A percentile compares a stretch with the other conserved stretches of the same genome.
phyloP scores from a whole-genome alignment of 164 flowering plant species.

The Houttuynia cordata region DNA sequence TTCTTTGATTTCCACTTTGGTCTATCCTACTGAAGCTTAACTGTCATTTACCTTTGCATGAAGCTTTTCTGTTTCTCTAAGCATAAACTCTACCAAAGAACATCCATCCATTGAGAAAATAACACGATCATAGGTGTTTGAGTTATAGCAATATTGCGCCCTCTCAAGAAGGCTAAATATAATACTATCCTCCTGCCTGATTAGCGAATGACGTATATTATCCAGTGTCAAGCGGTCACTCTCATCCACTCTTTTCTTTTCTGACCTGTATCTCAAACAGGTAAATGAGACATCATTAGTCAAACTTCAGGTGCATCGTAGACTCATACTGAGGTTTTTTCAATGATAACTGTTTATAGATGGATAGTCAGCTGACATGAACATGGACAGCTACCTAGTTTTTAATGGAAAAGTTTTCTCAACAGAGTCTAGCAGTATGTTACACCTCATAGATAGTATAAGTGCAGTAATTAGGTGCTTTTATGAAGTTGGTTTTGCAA shows the following conservation, averaged over 20 bases:
- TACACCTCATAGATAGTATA: too few species aligned
- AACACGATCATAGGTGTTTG: constrained; percentile 52
- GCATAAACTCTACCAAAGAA: constrained; percentile 71
- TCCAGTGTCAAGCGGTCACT: constrained; percentile 72
- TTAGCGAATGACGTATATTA: constrained; percentile 56
- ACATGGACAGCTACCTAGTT: background rate
- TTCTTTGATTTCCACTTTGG: background rate
- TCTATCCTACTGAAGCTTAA: background rate
- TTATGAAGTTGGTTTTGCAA: too few species aligned
- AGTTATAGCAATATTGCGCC: constrained; percentile 67
- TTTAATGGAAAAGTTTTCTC: too few species aligned
- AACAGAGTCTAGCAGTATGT: too few species aligned
- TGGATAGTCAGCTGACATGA: background rate
- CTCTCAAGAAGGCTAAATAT: constrained; percentile 85
- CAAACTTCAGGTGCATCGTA: background rate
- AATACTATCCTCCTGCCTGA: constrained; percentile 91
- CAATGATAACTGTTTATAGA: background rate
- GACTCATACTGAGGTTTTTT: background rate
- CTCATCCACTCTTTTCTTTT: constrained; percentile 57
- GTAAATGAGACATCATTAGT: constrained; percentile 6
- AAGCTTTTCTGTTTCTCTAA: constrained; percentile 83
- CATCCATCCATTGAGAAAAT: constrained; percentile 59
- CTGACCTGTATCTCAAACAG: constrained; percentile 19
- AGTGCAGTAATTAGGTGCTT: too few species aligned
- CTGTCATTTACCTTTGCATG: constrained; percentile 56